Evolutionary conservation across 192 early-diverging fungal species (phyloP), one percentile per base, ranked within the genome.

Genomic region (Backusella parvicylindrica): DNA sequence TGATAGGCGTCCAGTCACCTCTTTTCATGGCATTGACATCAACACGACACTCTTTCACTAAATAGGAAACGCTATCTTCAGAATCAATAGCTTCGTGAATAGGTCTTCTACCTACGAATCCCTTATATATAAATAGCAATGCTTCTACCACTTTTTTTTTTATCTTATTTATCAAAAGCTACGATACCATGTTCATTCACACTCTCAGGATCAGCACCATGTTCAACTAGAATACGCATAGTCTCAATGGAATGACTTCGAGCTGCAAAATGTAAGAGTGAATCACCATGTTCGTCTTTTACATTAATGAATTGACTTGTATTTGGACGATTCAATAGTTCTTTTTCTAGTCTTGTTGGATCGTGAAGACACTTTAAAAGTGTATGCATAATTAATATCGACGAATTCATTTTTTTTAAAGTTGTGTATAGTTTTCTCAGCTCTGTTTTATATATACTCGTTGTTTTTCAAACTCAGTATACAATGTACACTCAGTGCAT

Each of bases 1-100:
- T 85, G 8, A 85, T 12, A 6, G 84, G 76, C 13, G 84, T 85
- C 84, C 84, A 85, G 31, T 78, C 84, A 7, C 81, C 84, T 50
- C 79, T 41, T 73, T 85, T 85, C 63, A 83, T 80, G 32, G 81
- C 82, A 74, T 85, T 72, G 13, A 81, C 69, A 70, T 85, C 76
- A n/a, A 83, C 76, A 37, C 78, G 30, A 26, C 74, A 73, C 43
- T 72, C 53, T 12, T 70, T 32, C 18, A 80, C 64, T 28, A 85
- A 63, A 73, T 65, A 80, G 6, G 65, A 23, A 3, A 79, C 64
- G 64, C 81, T 78, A 1, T 72, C 74, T 32, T 47, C 63, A 65
- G 40, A 36, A 50, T 81, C 77, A 68, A 85, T 79, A 30, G 79
- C 79, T 70, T 85, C 84, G 31, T 85, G 81, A 13, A 85, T 49